A percentile compares a stretch with the other conserved stretches of the same genome.
These are phyloP conservation scores for Phytophthora chlamydospora DNA, from an alignment of 352 stramenopile genomes.

Conservation along the genomic window DNA sequence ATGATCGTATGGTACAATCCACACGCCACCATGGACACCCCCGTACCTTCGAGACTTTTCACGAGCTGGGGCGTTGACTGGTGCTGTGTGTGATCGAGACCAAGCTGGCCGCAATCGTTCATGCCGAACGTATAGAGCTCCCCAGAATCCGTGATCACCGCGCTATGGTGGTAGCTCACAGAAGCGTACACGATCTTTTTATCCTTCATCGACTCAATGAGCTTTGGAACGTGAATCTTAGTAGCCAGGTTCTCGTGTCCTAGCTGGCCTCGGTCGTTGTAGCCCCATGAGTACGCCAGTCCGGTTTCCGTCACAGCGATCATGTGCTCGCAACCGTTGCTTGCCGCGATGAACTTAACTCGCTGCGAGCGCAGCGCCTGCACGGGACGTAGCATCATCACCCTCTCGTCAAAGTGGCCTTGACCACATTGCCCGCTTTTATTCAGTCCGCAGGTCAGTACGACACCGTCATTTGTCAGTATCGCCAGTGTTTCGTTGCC, in stretches of 20 bases:
- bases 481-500: conserved; percentile 85
- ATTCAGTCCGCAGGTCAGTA: conserved; percentile 87
- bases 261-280: conserved; percentile 88
- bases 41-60: conserved; percentile 69
- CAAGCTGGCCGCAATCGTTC: conserved; percentile 90
- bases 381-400: conserved; percentile 84
- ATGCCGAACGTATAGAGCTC: conserved; percentile 90
- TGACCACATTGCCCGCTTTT: conserved; percentile 90
- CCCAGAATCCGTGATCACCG: conserved; percentile 70
- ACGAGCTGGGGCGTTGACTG: conserved; percentile 77
- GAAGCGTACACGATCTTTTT: conserved; percentile 83
- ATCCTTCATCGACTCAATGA: conserved; percentile 85
- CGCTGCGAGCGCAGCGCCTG: conserved; percentile 78
- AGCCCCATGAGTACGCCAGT: conserved; percentile 87
- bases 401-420: conserved; percentile 86
- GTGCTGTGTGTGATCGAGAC: conserved; percentile 82
- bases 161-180: conserved; percentile 89
- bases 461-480: conserved; percentile 81
- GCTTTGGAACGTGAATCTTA: conserved; percentile 85
- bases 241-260: conserved; percentile 85
- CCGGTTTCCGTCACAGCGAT: conserved; percentile 84
- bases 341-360: conserved; percentile 84
- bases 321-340: conserved; percentile 90
- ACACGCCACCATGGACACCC: conserved; percentile 81
- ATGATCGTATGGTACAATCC: conserved; percentile 88